Percentiles rank a stretch among this genome's conserved stretches.
Conservation (phyloP, 306 rosid genomes). For the Albizia julibrissin region DNA sequence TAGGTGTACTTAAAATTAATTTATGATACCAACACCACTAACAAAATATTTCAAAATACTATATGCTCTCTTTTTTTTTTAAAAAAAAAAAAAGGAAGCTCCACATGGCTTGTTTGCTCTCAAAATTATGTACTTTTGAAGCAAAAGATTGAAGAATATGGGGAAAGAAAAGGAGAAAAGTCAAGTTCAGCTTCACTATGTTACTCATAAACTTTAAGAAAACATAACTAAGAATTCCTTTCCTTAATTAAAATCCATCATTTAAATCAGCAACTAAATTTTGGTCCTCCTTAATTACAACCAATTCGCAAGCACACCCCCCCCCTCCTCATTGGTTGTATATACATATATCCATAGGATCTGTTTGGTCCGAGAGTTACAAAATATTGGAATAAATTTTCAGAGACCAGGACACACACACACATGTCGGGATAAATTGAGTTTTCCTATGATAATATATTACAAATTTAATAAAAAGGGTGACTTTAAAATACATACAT, state of each 20-base stretch:
- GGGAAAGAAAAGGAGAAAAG: no score
- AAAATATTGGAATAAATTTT: not conserved
- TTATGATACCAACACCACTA: no score
- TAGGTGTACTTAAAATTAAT: no score
- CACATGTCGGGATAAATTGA: not conserved
- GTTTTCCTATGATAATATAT: not conserved
- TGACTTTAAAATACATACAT: not conserved
- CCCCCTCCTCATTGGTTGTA: no score
- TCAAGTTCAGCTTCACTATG: no score
- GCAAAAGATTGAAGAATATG: no score
- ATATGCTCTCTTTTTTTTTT: no score
- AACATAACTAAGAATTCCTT: not conserved
- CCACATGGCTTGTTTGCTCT: no score
- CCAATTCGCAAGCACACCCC: not conserved
- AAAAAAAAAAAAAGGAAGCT: no score
- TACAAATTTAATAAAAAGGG: not conserved
- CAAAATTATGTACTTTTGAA: no score
- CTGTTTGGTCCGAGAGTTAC: not conserved
- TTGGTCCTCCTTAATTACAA: not conserved
- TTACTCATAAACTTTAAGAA: not conserved
- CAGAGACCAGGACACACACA: not conserved
- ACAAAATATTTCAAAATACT: no score
- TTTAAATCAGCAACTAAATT: not conserved
- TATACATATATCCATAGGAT: not conserved
- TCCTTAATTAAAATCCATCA: not conserved